Conservation (phyloP, 2,329 filamentous ascomycete genomes). For the Fusarium sororula region DNA sequence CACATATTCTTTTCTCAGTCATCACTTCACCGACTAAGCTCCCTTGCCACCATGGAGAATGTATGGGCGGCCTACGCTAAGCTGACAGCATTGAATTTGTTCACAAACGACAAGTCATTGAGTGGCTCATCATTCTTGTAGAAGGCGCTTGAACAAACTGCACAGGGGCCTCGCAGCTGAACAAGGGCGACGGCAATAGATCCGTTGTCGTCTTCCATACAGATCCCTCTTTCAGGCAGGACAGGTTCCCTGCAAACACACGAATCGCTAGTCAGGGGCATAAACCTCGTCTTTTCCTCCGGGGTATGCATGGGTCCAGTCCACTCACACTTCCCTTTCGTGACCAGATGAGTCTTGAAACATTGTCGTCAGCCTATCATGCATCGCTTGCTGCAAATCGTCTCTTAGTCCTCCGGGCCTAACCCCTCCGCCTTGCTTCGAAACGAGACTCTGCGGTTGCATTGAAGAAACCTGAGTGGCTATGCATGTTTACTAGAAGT, state of each 20-base stretch:
- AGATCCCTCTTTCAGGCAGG: conserved; percentile 4
- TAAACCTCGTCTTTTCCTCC: conserved; percentile 30
- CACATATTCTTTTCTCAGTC: conserved; percentile 20
- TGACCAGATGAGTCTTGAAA: conserved; percentile 43
- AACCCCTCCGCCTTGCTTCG: conserved; percentile 51
- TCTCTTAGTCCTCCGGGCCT: conserved; percentile 41
- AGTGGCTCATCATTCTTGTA: conserved; percentile 15
- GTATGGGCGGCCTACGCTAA: conserved; percentile 40
- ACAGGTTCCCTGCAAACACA: conserved; percentile 21
- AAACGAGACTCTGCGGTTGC: conserved; percentile 44
- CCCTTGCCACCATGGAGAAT: conserved; percentile 29
- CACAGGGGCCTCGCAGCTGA: conserved; percentile 23
- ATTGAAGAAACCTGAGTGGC: conserved; percentile 38
- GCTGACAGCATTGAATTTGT: conserved; percentile 25
- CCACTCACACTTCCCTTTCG: conserved; percentile 38
- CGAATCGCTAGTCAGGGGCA: conserved; percentile 41
- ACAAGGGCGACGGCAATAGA: conserved; percentile 26
- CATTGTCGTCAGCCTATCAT: conserved; percentile 46
- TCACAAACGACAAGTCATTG: conserved; percentile 14
- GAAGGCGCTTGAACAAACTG: conserved; percentile 12
- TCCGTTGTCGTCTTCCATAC: conserved; percentile 5
- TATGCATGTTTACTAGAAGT: conserved; percentile 15
- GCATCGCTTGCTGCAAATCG: conserved; percentile 23
- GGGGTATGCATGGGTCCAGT: conserved; percentile 27
- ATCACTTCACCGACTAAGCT: conserved; percentile 33